Base-by-base conservation (phyloP, 2,329 filamentous ascomycete species). In the Zasmidium citrigriseum region DNA sequence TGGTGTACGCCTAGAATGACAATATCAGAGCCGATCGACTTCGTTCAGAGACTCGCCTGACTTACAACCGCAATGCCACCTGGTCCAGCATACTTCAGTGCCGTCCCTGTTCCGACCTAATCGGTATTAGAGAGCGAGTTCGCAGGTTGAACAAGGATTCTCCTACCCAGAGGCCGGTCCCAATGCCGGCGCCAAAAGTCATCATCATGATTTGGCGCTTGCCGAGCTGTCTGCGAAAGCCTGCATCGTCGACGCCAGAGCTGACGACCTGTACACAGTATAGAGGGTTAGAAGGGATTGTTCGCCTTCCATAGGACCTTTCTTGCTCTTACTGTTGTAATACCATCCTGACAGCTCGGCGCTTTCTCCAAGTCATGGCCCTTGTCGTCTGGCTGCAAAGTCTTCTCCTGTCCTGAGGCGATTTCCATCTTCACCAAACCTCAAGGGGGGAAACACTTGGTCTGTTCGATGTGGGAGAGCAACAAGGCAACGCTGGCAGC, bases 201-300 rank as follows among this genome's bases (percentile, higher is more conserved):
- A 74, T 72, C 72, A 75, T 75, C 68, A 75, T 75, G 49, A 75
- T 70, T 46, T 73, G 69, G 23, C 73, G 65, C 49, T 70, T 66
- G 1, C 66, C 66, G 14, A 75, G 66, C 22, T 64, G 65, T 21
- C 73, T 68, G 34, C 71, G 70, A 38, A 67, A 74, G 2, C 72
- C 72, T 16, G 68, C 70, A 53, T 63, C 46, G 29, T 63, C 56
- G 34, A 63, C 61, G 3, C 58, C 58, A 1, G 60, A 56, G 1
- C 46, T 41, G 7, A 62, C 46, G 20, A 60, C n/a, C n/a, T n/a
- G n/a, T n/a, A n/a, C n/a, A n/a, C n/a, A n/a, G n/a, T n/a, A n/a
- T n/a, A n/a, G n/a, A n/a, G n/a, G n/a, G n/a, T n/a, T n/a, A n/a
- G n/a, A n/a, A n/a, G n/a, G n/a, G n/a, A n/a, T n/a, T n/a, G n/a